Base-by-base conservation (phyloP, 257 asterid species). In the Plantago elongata region DNA sequence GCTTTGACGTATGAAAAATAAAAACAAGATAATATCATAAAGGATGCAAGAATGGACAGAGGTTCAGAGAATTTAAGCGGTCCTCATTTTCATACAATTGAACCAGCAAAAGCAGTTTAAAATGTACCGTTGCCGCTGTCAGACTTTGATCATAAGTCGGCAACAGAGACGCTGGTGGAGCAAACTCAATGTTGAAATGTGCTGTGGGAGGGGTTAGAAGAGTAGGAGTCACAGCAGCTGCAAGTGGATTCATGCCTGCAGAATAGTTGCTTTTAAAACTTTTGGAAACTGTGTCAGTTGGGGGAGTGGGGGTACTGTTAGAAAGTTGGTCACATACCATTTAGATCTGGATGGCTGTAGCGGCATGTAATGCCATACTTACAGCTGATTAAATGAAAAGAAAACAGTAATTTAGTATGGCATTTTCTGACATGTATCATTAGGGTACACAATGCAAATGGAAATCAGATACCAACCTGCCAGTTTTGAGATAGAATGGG, bases 401-500 rank as follows among this genome's bases (percentile, higher is more conserved):
- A 62, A 61, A 52, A 56, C 49, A 69, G 75, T 46, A 74, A 77
- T 62, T 15, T 54, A 15, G 37, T 54, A 22, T n/a, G 49, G 7
- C 47, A 67, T 50, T 55, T 34, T 64, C 57, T 59, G 54, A 8
- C 18, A 55, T 29, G 57, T 30, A 42, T 59, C 22, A 38, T 38
- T 46, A 70, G 57, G 62, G 43, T 54, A 61, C 65, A 60, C 3
- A 22, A 13, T 34, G 18, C 58, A 62, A 58, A 71, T 55, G 51
- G 63, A 65, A 9, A 9, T 0, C 6, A 11, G 60, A 42, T n/a
- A 77, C 85, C 61, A 14, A 92, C 99, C 99, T 92, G 79, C 97
- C 97, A 64, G 99, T 92, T 83, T 89, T 89, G 16, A 92, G 72
- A 82, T 86, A 92, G 80, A 92, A 92, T 13, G 97, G 99, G 70